Evolutionary conservation across 2,329 filamentous ascomycete species (phyloP).

Genomic region (Trichoderma afroharzianum): DNA sequence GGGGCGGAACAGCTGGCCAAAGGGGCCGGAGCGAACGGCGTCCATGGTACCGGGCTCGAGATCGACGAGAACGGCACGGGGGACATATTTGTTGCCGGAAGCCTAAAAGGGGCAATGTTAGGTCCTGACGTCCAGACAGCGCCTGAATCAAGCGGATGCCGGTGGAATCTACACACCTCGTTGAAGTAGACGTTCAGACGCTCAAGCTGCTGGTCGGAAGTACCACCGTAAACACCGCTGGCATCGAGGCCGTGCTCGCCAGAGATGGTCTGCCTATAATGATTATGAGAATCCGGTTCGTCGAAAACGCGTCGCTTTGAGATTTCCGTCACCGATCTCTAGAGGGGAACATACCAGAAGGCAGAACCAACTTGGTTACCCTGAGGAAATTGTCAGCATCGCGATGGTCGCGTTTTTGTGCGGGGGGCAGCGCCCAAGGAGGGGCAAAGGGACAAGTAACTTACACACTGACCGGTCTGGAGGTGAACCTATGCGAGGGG

Average conservation of each 20-base stretch:
- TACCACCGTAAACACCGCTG: constrained; percentile 96
- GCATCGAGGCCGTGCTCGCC: constrained; percentile 94
- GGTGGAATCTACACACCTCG: constrained; percentile 42
- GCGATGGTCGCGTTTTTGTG: constrained; percentile 17
- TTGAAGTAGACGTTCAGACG: constrained; percentile 99
- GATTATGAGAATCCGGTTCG: constrained; percentile 3
- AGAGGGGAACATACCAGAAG: constrained; percentile 56
- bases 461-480: constrained; percentile 98
- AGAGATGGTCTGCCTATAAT: constrained; percentile 71
- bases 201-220: constrained; percentile 97
- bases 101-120: constrained; percentile 53
- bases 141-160: background rate
- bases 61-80: constrained; percentile 97
- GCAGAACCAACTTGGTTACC: constrained; percentile 99
- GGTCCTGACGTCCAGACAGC: background rate
- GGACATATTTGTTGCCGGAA: constrained; percentile 97
- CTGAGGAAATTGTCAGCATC: constrained; percentile 50
- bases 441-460: constrained; percentile 29
- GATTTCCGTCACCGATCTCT: background rate
- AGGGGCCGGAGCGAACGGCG: constrained; percentile 94
- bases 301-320: constrained; percentile 1
- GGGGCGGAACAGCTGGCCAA: constrained; percentile 97
- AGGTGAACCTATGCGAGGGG: constrained; percentile 78
- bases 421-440: constrained; percentile 10
- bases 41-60: constrained; percentile 99